Conservation (phyloP, 1,284 basidiomycete genomes). For the Heterobasidion parviporum region DNA sequence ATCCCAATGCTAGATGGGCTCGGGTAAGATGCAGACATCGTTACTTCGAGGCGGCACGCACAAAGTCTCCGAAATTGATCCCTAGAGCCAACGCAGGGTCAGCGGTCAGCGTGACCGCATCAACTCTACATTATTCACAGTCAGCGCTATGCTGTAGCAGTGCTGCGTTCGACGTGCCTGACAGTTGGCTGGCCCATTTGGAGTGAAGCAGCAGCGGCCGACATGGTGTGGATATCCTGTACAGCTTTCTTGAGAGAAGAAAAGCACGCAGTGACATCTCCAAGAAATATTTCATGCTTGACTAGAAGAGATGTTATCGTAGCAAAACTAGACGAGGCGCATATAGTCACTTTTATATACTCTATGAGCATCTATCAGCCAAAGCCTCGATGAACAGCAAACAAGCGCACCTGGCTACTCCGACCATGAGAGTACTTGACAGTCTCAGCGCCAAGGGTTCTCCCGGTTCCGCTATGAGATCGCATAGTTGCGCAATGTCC, state of each 20-base stretch:
- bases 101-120: constrained; percentile 47
- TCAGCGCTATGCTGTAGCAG: neutral
- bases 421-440: constrained; percentile 82
- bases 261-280: constrained; percentile 74
- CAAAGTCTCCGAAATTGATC: constrained; percentile 62
- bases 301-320: constrained; percentile 44
- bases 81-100: constrained; percentile 46
- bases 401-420: constrained; percentile 62
- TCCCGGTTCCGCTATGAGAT: constrained; percentile 69
- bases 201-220: constrained; percentile 37
- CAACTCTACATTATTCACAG: constrained; percentile 31
- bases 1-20: constrained; percentile 48
- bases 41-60: constrained; percentile 26
- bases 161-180: constrained; percentile 32
- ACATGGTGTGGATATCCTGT: constrained; percentile 44
- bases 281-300: constrained; percentile 74
- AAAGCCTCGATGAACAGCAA: too few species aligned
- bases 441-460: constrained; percentile 81
- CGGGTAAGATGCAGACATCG: neutral
- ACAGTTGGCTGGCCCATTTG: constrained; percentile 64
- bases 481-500: constrained; percentile 74
- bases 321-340: neutral
- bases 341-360: constrained; percentile 14
- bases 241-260: constrained; percentile 67
- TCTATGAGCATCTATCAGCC: neutral